A percentile compares a stretch with the other conserved stretches of the same genome.
phyloP scores from a whole-genome alignment of 495 filamentous ascomycete genomes.

The Hypoxylon cercidicola region DNA sequence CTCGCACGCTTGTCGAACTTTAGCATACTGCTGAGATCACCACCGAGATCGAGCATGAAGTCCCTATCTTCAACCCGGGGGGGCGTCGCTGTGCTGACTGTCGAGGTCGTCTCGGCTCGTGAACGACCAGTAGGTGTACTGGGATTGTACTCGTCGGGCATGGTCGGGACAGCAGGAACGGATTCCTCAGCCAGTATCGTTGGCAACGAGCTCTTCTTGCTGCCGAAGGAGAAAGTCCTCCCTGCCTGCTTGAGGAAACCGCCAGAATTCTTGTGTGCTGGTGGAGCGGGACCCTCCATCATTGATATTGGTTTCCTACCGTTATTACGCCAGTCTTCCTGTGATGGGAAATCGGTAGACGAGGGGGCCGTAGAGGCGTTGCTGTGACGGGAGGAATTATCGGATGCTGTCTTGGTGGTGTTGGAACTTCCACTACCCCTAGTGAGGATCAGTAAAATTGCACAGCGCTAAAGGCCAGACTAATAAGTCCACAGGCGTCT shows the following conservation, averaged over 20 bases:
- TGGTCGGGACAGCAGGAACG: conserved; percentile 47
- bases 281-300: conserved; percentile 67
- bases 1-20: conserved; percentile 68
- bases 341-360: conserved; percentile 68
- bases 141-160: conserved; percentile 45
- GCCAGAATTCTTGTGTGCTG: conserved; percentile 61
- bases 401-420: conserved; percentile 68
- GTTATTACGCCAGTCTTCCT: conserved; percentile 64
- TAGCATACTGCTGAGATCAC: conserved; percentile 77
- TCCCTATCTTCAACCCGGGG: conserved; percentile 71
- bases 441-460: conserved; percentile 46
- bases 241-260: conserved; percentile 72
- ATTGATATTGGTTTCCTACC: conserved; percentile 55
- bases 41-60: conserved; percentile 65
- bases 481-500: conserved; percentile 29
- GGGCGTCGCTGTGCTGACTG: conserved; percentile 73
- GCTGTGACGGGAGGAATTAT: conserved; percentile 76
- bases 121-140: conserved; percentile 50
- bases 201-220: conserved; percentile 59
- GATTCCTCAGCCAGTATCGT: conserved; percentile 57
- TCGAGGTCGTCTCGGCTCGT: conserved; percentile 59
- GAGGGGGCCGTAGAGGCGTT: conserved; percentile 79
- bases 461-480: conserved; percentile 35
- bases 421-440: conserved; percentile 74
- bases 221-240: conserved; percentile 79